A percentile compares a stretch with the other conserved stretches of the same genome.
Evolutionary conservation across 495 filamentous ascomycete genomes (phyloP).

Genomic region (Hypoxylon crocopeplum): DNA sequence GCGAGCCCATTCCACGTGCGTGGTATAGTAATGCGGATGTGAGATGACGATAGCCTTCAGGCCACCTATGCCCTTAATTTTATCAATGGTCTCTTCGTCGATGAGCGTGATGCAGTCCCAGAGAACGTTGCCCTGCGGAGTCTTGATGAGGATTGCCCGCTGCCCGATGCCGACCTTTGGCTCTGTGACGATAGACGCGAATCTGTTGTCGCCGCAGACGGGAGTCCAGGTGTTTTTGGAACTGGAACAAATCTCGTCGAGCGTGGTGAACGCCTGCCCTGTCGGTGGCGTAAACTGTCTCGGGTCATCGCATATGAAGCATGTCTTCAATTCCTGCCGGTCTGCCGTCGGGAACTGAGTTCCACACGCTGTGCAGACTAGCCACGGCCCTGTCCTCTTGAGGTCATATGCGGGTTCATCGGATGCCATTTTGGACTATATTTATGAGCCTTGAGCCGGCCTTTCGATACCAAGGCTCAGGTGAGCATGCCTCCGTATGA

Average conservation of each 20-base stretch:
- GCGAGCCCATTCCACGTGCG: conserved; percentile 70
- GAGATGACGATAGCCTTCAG: conserved; percentile 77
- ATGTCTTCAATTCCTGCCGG: conserved; percentile 54
- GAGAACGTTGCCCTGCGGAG: conserved; percentile 67
- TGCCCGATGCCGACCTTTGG: conserved; percentile 77
- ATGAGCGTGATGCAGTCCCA: conserved; percentile 77
- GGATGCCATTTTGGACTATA: too few relatives aligned
- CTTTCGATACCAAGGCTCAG: too few relatives aligned
- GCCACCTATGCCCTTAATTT: conserved; percentile 60
- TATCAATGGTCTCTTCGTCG: conserved; percentile 62
- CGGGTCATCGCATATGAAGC: conserved; percentile 79
- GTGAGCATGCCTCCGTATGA: neutral
- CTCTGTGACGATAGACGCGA: conserved; percentile 62
- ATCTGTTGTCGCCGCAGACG: conserved; percentile 36
- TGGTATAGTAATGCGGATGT: conserved; percentile 81
- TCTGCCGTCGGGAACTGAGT: conserved; percentile 67
- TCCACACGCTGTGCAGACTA: conserved; percentile 72
- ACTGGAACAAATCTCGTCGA: conserved; percentile 44
- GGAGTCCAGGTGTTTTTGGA: conserved; percentile 54
- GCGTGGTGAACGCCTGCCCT: conserved; percentile 66
- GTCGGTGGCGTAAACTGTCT: conserved; percentile 71
- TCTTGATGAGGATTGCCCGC: conserved; percentile 68
- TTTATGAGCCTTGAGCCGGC: too few relatives aligned
- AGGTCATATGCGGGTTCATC: conserved; percentile 22
- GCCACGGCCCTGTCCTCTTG: conserved; percentile 50